A percentile compares a stretch with the other conserved stretches of the same genome.
These are phyloP conservation scores for Colletotrichum cordylinicola DNA, from an alignment of 2,329 filamentous ascomycete species.

Conservation along the genomic window DNA sequence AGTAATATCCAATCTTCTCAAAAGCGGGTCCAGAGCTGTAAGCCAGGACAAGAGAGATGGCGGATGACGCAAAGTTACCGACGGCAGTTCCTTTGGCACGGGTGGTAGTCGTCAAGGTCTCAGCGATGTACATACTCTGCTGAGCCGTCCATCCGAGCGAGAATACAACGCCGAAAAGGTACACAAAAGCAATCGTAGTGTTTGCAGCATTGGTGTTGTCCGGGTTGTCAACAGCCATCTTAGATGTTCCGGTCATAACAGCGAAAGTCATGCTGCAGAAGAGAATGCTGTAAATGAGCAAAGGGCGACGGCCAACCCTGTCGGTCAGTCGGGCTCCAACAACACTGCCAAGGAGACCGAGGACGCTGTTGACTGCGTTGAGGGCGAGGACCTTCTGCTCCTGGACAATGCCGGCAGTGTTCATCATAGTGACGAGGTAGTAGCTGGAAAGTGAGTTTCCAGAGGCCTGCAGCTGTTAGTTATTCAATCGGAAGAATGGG, in stretches of 20 bases:
- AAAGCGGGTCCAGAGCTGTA: conserved; percentile 51
- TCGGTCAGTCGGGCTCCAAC: conserved; percentile 63
- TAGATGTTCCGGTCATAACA: conserved; percentile 54
- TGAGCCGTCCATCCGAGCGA: conserved; percentile 57
- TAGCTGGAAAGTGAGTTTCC: conserved; percentile 57
- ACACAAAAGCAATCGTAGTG: conserved; percentile 55
- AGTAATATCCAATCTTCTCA: conserved; percentile 47
- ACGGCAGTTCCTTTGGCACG: conserved; percentile 51
- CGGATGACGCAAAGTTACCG: conserved; percentile 45
- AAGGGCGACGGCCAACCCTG: conserved; percentile 59
- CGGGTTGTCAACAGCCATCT: conserved; percentile 44
- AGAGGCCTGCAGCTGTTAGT: neutral
- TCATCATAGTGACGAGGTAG: conserved; percentile 58
- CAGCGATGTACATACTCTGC: conserved; percentile 56
- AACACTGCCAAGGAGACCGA: conserved; percentile 56
- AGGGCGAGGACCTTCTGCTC: conserved; percentile 54
- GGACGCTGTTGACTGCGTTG: conserved; percentile 59
- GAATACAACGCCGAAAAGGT: conserved; percentile 58
- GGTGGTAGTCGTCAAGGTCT: conserved; percentile 49
- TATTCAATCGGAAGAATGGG: too few species aligned
- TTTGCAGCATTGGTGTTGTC: conserved; percentile 43
- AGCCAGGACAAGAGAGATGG: conserved; percentile 45
- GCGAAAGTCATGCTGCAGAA: conserved; percentile 53
- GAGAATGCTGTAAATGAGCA: conserved; percentile 53
- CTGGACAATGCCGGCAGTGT: conserved; percentile 56